These are phyloP conservation scores for Cicer pinnatifidum DNA, from an alignment of 306 rosid species.

Conservation along the genomic window DNA sequence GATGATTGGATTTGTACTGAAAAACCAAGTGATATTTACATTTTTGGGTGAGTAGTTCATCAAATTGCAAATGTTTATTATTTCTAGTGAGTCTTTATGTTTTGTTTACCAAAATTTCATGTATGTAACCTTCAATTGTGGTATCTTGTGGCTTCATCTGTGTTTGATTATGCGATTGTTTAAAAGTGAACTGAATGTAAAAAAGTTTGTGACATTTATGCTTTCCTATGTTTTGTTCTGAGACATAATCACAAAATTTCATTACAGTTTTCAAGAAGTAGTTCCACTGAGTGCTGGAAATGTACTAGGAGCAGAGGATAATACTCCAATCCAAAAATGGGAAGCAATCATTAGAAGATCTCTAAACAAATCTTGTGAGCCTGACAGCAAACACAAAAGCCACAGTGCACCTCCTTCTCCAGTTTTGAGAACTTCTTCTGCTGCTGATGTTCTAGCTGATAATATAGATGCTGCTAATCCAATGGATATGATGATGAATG, in stretches of 20 bases:
- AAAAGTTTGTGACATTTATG: slow-evolving; percentile 5
- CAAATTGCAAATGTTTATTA: slow-evolving; percentile 7
- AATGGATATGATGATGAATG: slow-evolving; percentile 52
- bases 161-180: neutral
- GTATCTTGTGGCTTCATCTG: neutral
- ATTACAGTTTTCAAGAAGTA: slow-evolving; percentile 84
- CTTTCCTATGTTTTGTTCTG: neutral
- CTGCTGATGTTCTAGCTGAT: slow-evolving; percentile 69
- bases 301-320: slow-evolving; percentile 92
- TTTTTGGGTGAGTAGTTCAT: slow-evolving; percentile 77
- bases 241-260: neutral
- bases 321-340: slow-evolving; percentile 81
- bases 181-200: no score
- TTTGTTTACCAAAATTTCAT: slow-evolving; percentile 15
- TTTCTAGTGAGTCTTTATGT: slow-evolving; percentile 17
- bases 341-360: slow-evolving; percentile 85
- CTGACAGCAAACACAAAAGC: slow-evolving; percentile 68
- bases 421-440: slow-evolving; percentile 77
- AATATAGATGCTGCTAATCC: slow-evolving; percentile 58
- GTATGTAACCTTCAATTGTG: neutral
- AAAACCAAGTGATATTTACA: slow-evolving; percentile 80
- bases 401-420: slow-evolving; percentile 96
- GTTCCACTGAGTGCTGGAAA: slow-evolving; percentile 97
- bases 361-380: slow-evolving; percentile 71
- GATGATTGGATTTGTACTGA: slow-evolving; percentile 81